phyloP scores from a whole-genome alignment of 805 yeast genomes.

The Ogataea trehalophila region DNA sequence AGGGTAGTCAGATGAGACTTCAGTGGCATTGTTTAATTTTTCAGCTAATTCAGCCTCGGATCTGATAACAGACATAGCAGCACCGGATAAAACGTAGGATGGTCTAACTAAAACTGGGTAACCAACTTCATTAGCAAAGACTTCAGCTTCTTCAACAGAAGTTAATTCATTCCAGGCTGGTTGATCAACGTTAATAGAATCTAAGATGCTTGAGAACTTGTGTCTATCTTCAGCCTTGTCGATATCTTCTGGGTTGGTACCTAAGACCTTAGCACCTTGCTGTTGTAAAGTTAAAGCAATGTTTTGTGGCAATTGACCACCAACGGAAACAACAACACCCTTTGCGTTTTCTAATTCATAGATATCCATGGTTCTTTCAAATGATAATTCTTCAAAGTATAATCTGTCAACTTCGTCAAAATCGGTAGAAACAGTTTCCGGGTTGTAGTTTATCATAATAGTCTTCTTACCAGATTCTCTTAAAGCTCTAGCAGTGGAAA shows the following conservation, averaged over 20 bases:
- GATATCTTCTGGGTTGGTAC: constrained; percentile 91
- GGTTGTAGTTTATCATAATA: constrained; percentile 95
- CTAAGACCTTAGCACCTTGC: constrained; percentile 82
- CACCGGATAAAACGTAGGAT: constrained; percentile 94
- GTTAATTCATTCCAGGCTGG: constrained; percentile 97
- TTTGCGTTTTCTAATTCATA: constrained; percentile 86
- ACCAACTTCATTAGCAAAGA: constrained; percentile 79
- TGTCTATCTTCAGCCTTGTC: constrained; percentile 98
- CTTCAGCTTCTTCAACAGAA: constrained; percentile 77
- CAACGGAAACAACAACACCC: constrained; percentile 94
- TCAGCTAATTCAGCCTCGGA: constrained; percentile 73
- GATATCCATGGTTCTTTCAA: constrained; percentile 95
- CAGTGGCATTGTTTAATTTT: constrained; percentile 82
- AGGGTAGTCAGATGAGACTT: constrained; percentile 93
- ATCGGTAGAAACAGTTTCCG: constrained; percentile 97
- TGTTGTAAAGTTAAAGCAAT: constrained; percentile 82
- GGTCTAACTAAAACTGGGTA: constrained; percentile 98
- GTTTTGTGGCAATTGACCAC: constrained; percentile 98
- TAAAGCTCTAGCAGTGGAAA: constrained; percentile 89
- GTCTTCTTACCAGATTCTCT: constrained; percentile 85
- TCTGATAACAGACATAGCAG: constrained; percentile 94
- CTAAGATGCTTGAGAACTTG: constrained; percentile 91
- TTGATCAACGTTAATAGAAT: constrained; percentile 90
- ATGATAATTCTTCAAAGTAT: constrained; percentile 82
- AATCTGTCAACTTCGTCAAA: constrained; percentile 97